Evolutionary conservation across 2,329 filamentous ascomycete genomes (phyloP).

Genomic region (Colletotrichum cereale): DNA sequence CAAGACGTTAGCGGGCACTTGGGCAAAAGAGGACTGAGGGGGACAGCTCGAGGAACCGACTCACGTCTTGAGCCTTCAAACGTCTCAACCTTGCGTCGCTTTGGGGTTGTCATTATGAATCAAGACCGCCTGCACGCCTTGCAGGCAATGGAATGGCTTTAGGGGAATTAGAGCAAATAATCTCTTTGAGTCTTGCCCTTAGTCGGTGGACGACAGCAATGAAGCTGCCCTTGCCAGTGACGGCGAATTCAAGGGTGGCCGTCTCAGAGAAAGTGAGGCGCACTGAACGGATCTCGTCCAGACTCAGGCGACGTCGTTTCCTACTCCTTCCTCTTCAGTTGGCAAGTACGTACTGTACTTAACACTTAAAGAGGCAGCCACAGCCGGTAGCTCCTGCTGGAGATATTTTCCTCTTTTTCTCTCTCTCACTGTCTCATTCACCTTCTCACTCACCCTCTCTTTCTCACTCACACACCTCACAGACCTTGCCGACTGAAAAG

Average conservation of each 20-base stretch:
- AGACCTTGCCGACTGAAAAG: conserved; percentile 9
- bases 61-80: conserved; percentile 49
- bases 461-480: background rate
- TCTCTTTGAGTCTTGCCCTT: background rate
- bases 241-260: background rate
- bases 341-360: background rate
- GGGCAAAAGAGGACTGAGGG: background rate
- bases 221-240: background rate
- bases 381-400: background rate
- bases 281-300: background rate
- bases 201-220: background rate
- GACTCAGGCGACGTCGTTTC: too few species aligned
- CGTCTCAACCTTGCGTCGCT: conserved; percentile 57
- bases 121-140: background rate
- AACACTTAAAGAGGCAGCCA: background rate
- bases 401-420: background rate
- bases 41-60: conserved; percentile 35
- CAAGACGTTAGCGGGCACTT: conserved; percentile 28
- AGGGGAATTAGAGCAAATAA: background rate
- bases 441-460: too few species aligned
- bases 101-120: conserved; percentile 49
- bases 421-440: background rate
- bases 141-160: background rate
- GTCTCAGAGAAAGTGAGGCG: background rate
- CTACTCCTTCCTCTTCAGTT: background rate